Evolutionary conservation across 169 alveolate genomes (phyloP).

Genomic region (Plasmodium inui): DNA sequence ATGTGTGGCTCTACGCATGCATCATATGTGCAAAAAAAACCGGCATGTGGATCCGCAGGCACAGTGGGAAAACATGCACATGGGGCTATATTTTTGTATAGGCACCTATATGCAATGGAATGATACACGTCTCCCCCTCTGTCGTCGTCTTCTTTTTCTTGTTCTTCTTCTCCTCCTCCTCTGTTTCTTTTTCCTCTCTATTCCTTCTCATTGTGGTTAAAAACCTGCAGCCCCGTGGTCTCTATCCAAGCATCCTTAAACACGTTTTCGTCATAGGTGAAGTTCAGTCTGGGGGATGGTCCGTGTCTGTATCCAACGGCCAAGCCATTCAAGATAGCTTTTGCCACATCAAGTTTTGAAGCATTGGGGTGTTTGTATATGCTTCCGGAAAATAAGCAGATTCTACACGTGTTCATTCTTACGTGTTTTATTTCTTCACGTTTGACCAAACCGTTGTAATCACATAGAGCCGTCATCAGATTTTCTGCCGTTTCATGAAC

Average conservation of each 20-base stretch:
- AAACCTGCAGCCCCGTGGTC: slow-evolving; percentile 68
- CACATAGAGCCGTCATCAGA: slow-evolving; percentile 87
- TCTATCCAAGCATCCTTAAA: slow-evolving; percentile 78
- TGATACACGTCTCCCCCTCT: not conserved
- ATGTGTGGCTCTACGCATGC: not conserved
- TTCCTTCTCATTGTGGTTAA: slow-evolving; percentile 58
- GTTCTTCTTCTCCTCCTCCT: not conserved
- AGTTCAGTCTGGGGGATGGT: slow-evolving; percentile 87
- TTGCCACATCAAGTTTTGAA: slow-evolving; percentile 83
- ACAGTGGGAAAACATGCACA: not conserved
- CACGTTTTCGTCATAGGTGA: slow-evolving; percentile 86
- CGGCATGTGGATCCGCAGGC: not conserved
- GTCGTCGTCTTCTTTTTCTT: not conserved
- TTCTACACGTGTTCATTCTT: slow-evolving; percentile 83
- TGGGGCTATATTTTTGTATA: not conserved
- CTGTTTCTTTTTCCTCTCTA: not conserved
- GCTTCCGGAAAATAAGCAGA: slow-evolving; percentile 81
- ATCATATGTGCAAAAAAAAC: not conserved
- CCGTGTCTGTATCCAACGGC: slow-evolving; percentile 89
- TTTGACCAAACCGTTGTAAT: slow-evolving; percentile 87
- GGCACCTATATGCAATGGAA: not conserved
- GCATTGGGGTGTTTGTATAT: slow-evolving; percentile 75
- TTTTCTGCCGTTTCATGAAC: slow-evolving; percentile 84
- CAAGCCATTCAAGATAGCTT: slow-evolving; percentile 80
- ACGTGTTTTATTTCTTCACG: slow-evolving; percentile 80